Evolutionary conservation across 208 protist species (phyloP), one percentile per base, ranked within the genome.

Genomic region (Leptomonas pyrrhocoris): DNA sequence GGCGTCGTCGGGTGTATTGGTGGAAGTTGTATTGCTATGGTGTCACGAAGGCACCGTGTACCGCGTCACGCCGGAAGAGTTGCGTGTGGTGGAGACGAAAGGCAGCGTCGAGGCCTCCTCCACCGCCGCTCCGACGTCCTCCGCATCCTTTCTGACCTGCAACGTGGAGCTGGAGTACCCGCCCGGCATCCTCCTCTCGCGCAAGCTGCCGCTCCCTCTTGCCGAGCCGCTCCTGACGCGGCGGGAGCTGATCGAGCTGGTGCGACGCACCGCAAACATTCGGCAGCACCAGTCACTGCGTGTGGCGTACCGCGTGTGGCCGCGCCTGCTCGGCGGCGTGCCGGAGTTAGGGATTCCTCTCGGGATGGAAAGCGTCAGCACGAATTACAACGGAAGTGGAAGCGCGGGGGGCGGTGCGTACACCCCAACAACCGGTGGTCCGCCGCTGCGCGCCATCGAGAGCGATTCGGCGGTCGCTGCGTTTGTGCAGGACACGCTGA

Each of bases 281-380:
- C 73, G 71, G 11, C 56, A 65, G 12, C 71, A 82, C 53, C 55
- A 57, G 36, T 28, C 31, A 12, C 42, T 87, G 25, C 81, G 81
- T 42, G 55, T 87, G n/a, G 74, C 78, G 18, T 87, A 87, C 64
- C 81, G 78, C 46, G 60, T 87, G 0, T 70, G 63, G 46, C 48
- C 68, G 28, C 51, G 51, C 51, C 4, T n/a, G 48, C 18, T 11
- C 23, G 2, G 11, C 16, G 48, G 4, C 11, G 4, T 28, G 21
- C 27, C 21, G 48, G 21, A 53, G 5, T 3, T 2, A 28, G 48
- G 2, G 18, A n/a, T 1, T 21, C 48, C 9, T 30, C 9, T 12
- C 16, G 12, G n/a, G 16, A 19, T 6, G 2, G 43, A 48, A 19
- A 12, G 7, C 34, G 3, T 54, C 30, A 40, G 53, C 53, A 40